phyloP scores from a whole-genome alignment of 768 basidiomycete genomes.

The Lactarius hengduanensis region DNA sequence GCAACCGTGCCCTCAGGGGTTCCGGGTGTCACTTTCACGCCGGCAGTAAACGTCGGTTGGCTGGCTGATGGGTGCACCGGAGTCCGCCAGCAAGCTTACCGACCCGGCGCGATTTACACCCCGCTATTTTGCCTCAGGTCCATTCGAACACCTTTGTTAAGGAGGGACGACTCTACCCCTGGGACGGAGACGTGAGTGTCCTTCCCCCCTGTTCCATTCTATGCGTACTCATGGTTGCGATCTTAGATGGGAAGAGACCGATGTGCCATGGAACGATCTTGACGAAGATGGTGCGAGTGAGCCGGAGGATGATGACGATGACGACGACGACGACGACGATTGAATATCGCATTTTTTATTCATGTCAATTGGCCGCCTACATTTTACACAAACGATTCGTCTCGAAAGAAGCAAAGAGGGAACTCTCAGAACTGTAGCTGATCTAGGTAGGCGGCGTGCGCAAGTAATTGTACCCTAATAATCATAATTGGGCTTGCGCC shows the following conservation, averaged over 20 bases:
- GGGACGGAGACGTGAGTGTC: slow-evolving; percentile 10
- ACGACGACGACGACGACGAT: not conserved
- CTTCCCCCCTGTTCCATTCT: not conserved
- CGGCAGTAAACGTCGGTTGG: slow-evolving; percentile 1
- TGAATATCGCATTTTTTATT: not conserved
- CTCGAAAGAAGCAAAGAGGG: not conserved
- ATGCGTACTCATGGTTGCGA: slow-evolving; percentile 1
- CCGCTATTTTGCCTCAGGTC: slow-evolving; percentile 13
- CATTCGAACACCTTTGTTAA: not conserved
- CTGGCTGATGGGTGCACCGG: slow-evolving; percentile 9
- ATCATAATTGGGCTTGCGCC: too few species aligned
- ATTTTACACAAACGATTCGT: not conserved
- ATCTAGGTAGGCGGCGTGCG: too few species aligned
- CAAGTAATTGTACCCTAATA: too few species aligned
- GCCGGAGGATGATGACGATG: slow-evolving; percentile 2
- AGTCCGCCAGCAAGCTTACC: slow-evolving; percentile 13
- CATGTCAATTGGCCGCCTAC: not conserved
- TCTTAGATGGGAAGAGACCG: slow-evolving; percentile 19
- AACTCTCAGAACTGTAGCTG: not conserved
- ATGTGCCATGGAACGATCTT: slow-evolving; percentile 18
- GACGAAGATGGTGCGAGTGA: slow-evolving; percentile 18
- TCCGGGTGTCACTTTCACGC: not conserved
- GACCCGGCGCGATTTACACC: slow-evolving; percentile 1
- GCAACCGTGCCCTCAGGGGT: not conserved
- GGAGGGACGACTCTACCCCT: slow-evolving; percentile 1